A percentile compares a stretch with the other conserved stretches of the same genome.
These are phyloP conservation scores for Hordeum marinum DNA, from an alignment of 176 grass and related monocot species.

Conservation along the genomic window DNA sequence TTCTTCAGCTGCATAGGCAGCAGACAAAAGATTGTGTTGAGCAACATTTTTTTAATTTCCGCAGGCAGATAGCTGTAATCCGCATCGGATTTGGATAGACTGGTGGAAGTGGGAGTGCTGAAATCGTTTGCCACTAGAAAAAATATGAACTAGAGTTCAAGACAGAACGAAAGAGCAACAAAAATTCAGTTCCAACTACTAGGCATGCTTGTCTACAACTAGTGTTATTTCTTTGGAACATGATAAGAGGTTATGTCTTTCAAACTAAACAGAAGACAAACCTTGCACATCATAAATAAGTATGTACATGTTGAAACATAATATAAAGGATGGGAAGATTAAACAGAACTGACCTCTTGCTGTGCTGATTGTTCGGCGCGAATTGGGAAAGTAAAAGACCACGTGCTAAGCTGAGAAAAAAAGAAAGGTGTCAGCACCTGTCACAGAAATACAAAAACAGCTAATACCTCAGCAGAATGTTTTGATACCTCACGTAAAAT, in stretches of 20 bases:
- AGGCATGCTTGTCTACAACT: background rate
- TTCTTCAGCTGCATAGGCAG: slow-evolving; percentile 64
- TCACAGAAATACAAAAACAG: background rate
- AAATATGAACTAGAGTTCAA: background rate
- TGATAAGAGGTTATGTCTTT: background rate
- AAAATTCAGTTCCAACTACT: background rate
- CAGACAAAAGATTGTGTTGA: background rate
- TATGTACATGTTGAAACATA: background rate
- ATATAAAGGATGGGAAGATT: background rate
- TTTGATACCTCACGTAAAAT: slow-evolving; percentile 72
- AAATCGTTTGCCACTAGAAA: background rate
- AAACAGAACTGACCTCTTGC: slow-evolving; percentile 50
- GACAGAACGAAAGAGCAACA: background rate
- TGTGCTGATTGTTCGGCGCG: slow-evolving; percentile 50
- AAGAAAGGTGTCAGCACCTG: slow-evolving; percentile 26
- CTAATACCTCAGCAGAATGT: background rate
- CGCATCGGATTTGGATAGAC: background rate
- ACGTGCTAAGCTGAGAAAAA: slow-evolving; percentile 62
- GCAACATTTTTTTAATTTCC: background rate
- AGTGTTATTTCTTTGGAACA: background rate
- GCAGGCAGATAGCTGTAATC: background rate
- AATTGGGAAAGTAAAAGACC: slow-evolving; percentile 76
- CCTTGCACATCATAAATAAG: background rate
- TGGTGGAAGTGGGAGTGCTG: background rate
- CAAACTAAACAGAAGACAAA: background rate